Evolutionary conservation across 345 rosid species (phyloP).

Genomic region (Corchorus capsularis): DNA sequence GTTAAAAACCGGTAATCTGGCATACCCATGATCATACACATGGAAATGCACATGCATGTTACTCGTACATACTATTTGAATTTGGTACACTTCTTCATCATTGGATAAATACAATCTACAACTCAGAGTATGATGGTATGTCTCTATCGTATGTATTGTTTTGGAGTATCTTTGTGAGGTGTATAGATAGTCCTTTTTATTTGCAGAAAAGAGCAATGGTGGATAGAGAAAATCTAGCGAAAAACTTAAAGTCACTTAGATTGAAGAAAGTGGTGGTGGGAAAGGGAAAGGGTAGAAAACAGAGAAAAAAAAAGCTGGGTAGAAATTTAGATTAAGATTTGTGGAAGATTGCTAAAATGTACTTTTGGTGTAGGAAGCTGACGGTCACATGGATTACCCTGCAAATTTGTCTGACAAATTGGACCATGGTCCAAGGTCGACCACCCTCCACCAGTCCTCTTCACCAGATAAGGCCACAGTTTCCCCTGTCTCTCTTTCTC

Average conservation of each 20-base stretch:
- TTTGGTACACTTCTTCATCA: too few relatives aligned
- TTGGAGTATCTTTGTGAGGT: background rate
- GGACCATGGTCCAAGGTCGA: constrained; percentile 32
- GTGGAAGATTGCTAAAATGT: constrained; percentile 15
- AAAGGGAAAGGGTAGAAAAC: background rate
- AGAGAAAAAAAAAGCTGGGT: background rate
- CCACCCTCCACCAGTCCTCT: constrained; percentile 16
- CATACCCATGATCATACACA: constrained; percentile 21
- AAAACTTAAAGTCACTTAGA: background rate
- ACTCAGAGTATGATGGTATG: background rate
- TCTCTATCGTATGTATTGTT: background rate
- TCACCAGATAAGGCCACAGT: constrained; percentile 30
- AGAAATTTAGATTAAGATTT: background rate
- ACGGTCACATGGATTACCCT: constrained; percentile 38
- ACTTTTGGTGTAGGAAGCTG: constrained; percentile 22
- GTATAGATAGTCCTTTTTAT: background rate
- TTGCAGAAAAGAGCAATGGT: background rate
- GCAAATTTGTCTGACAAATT: constrained; percentile 31
- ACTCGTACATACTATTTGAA: background rate
- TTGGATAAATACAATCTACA: background rate
- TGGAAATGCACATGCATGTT: constrained; percentile 24
- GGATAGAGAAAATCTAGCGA: constrained; percentile 5
- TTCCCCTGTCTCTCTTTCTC: constrained; percentile 19
- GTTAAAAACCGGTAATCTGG: background rate
- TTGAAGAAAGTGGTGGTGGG: background rate